phyloP scores from a whole-genome alignment of 139 green algal species.

The Coccomyxa sp. region DNA sequence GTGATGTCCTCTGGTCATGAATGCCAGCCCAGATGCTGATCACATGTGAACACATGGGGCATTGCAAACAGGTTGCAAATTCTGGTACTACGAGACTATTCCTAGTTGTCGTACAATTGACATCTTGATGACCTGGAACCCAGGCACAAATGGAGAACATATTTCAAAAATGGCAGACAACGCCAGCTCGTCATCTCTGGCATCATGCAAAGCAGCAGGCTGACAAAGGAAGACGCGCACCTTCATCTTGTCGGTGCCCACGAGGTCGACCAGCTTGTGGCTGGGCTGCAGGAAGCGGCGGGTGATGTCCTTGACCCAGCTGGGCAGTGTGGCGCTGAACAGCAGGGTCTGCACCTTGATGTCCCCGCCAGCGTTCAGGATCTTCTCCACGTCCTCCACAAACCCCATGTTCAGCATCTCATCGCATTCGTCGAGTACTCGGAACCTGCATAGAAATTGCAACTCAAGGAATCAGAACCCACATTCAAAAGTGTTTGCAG shows the following conservation, averaged over 20 bases:
- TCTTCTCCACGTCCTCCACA: constrained; percentile 97
- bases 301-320: constrained; percentile 91
- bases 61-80: too few species aligned
- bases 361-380: constrained; percentile 65
- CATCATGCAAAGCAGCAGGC: too few species aligned
- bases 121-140: too few species aligned
- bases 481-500: background rate
- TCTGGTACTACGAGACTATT: too few species aligned
- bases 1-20: too few species aligned
- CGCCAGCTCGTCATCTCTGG: too few species aligned
- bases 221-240: constrained; percentile 20
- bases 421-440: constrained; percentile 97
- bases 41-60: too few species aligned
- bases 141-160: too few species aligned
- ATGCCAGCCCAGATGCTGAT: too few species aligned
- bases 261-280: constrained; percentile 85
- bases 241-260: constrained; percentile 87
- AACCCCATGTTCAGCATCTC: constrained; percentile 99
- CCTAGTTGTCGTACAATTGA: too few species aligned
- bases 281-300: constrained; percentile 72
- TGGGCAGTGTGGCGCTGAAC: constrained; percentile 94
- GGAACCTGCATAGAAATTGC: constrained; percentile 43
- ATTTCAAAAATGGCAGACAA: too few species aligned
- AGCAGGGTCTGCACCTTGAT: constrained; percentile 89
- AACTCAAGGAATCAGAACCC: background rate